Percentiles rank a stretch among this genome's conserved stretches.
phyloP scores from a whole-genome alignment of 306 rosid genomes.

The Spatholobus suberectus region DNA sequence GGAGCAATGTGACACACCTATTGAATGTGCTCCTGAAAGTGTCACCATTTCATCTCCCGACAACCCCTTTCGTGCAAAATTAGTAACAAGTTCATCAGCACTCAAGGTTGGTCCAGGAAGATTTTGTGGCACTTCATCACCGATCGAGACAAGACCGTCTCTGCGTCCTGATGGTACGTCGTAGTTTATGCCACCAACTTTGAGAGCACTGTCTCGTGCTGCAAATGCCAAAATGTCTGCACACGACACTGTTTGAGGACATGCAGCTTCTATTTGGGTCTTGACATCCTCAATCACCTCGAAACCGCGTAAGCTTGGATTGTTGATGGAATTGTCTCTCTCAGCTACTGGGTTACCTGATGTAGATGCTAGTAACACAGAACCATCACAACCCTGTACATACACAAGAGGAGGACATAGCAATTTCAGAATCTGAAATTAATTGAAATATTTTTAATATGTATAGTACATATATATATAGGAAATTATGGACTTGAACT shows the following conservation, averaged over 20 bases:
- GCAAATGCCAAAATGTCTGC: slow-evolving; percentile 26
- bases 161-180: slow-evolving; percentile 21
- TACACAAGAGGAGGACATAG: no score
- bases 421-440: neutral
- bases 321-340: slow-evolving; percentile 5
- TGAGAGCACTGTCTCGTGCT: slow-evolving; percentile 10
- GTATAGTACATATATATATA: no score
- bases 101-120: neutral
- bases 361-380: slow-evolving; percentile 14
- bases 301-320: slow-evolving; percentile 28
- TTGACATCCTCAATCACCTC: slow-evolving; percentile 1
- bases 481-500: no score
- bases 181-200: slow-evolving; percentile 10
- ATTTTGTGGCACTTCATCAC: neutral
- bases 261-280: slow-evolving; percentile 7
- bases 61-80: slow-evolving; percentile 22
- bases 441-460: no score
- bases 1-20: slow-evolving; percentile 21
- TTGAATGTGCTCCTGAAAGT: slow-evolving; percentile 33
- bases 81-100: neutral
- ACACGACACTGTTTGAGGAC: slow-evolving; percentile 20
- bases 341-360: neutral
- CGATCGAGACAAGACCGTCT: slow-evolving; percentile 15
- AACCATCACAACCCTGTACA: slow-evolving; percentile 36
- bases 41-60: slow-evolving; percentile 34